These are phyloP conservation scores for Sarcomyxa edulis DNA, from an alignment of 768 basidiomycete genomes.

Conservation along the genomic window DNA sequence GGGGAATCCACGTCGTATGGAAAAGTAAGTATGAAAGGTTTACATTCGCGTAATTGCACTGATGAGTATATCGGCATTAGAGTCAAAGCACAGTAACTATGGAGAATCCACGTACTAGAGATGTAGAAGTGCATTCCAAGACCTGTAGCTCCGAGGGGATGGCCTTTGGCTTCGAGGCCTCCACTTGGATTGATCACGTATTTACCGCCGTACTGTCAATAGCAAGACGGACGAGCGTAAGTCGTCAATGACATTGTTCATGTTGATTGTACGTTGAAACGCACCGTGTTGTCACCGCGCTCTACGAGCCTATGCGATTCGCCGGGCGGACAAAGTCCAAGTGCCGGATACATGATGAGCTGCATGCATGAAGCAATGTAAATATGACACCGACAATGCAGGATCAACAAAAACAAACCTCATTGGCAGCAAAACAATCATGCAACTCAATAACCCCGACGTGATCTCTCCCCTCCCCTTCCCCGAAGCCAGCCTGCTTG, in stretches of 20 bases:
- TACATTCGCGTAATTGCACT: constrained; percentile 78
- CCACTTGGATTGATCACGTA: constrained; percentile 84
- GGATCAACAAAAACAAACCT: constrained; percentile 36
- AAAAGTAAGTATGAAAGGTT: constrained; percentile 7
- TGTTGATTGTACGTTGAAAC: constrained; percentile 12
- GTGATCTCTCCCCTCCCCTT: constrained; percentile 59
- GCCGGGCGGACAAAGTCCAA: constrained; percentile 62
- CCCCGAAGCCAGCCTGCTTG: constrained; percentile 59
- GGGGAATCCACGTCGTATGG: background rate
- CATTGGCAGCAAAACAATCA: constrained; percentile 82
- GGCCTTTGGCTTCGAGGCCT: constrained; percentile 85
- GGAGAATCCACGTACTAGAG: constrained; percentile 44
- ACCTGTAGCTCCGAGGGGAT: constrained; percentile 80
- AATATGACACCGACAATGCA: background rate
- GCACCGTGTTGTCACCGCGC: constrained; percentile 71
- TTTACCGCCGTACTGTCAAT: constrained; percentile 69
- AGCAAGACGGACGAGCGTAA: background rate
- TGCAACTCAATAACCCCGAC: constrained; percentile 86
- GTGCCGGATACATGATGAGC: constrained; percentile 79
- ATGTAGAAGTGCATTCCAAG: constrained; percentile 88
- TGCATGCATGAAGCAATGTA: constrained; percentile 17
- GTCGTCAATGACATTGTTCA: background rate
- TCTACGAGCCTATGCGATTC: constrained; percentile 75
- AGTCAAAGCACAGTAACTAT: background rate
- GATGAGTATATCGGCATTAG: constrained; percentile 5